A percentile compares a stretch with the other conserved stretches of the same genome.
phyloP scores from a whole-genome alignment of 176 grass and related monocot genomes.

The Oryza brachyantha region DNA sequence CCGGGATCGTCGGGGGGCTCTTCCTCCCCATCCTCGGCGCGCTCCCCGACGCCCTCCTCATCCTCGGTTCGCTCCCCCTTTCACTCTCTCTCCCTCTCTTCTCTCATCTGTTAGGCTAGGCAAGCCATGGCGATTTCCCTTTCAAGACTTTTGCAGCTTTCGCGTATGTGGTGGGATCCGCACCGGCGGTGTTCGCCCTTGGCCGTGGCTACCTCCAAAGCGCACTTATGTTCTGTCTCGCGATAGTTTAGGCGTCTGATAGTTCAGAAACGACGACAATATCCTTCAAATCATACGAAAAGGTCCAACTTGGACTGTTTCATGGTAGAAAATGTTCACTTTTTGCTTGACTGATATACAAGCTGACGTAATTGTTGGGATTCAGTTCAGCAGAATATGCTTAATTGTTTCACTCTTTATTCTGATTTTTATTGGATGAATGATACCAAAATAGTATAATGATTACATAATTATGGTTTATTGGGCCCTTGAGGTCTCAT shows the following conservation, averaged over 20 bases:
- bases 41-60: slow-evolving; percentile 76
- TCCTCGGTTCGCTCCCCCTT: slow-evolving; percentile 50
- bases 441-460: neutral
- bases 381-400: neutral
- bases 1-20: slow-evolving; percentile 83
- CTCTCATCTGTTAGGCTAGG: neutral
- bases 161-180: neutral
- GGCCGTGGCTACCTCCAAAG: no score
- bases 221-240: neutral
- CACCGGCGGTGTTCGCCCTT: neutral
- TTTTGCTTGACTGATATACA: neutral
- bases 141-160: neutral
- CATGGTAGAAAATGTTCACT: neutral
- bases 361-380: neutral
- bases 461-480: neutral
- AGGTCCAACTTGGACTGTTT: neutral
- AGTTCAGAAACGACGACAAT: neutral
- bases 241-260: neutral
- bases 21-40: slow-evolving; percentile 91
- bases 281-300: neutral
- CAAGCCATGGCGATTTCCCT: neutral
- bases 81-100: no score
- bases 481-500: neutral
- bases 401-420: neutral
- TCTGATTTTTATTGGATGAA: neutral